Evolutionary conservation across 495 filamentous ascomycete genomes (phyloP), one percentile per base, ranked within the genome.

Genomic region (Staphylotrichum tortipilum): DNA sequence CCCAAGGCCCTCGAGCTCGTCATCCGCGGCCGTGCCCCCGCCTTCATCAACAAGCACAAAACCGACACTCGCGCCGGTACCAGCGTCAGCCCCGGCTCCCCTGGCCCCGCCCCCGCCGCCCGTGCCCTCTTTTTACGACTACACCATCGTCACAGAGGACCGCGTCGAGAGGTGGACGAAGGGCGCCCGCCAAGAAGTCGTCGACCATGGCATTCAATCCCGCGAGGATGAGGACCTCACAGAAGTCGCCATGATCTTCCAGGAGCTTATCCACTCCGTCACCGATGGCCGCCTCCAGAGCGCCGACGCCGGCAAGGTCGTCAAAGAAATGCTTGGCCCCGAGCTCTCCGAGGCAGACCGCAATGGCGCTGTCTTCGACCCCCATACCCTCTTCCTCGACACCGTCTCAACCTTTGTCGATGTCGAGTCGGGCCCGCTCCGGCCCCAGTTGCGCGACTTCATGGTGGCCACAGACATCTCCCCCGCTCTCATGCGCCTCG

Each of bases 261-360:
- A 96, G 64, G 94, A 99, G 60, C 73, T 97, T 21, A 74, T 92
- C 18, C 76, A 79, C 37, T 78, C 87, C 34, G 81, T 79, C 35
- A 61, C 89, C 7, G 83, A 89, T 55, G 76, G 73, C n/a, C 73
- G 80, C 40, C 58, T 95, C 19, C 68, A 75, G 19, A 72, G 86
- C 15, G 58, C 64, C 4, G 83, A 91, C 48, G 82, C 83, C 42
- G 89, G 90, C n/a, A 68, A 53, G 18, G 77, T 80, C 48, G 73
- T 95, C 26, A 83, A 79, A 54, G 81, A 89, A 31, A 86, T 95
- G 19, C 64, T 95, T 19, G 82, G 77, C 3, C 72, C 74, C 37
- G 71, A 77, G 42, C 59, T 68, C 34, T 65, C 70, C 17, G 65
- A 68, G 7, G 65, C 70, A 12, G 72, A 78, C 49, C 65, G 53